phyloP scores from a whole-genome alignment of 2,329 filamentous ascomycete genomes.

The Ilyonectria sp. region DNA sequence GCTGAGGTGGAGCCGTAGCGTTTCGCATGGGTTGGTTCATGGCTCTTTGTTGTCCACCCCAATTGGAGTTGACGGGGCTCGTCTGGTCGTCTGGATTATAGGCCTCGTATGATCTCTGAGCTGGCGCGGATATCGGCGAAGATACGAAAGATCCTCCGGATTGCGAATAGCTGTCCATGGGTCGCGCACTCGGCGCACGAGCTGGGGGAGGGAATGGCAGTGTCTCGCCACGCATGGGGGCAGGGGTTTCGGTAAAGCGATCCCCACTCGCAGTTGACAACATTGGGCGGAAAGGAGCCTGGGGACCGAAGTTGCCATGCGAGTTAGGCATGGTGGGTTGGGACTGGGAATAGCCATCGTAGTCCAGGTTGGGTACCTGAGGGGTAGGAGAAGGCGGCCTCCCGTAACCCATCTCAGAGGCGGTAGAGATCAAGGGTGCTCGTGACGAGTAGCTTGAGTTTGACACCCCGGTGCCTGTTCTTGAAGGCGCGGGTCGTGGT shows the following conservation, averaged over 20 bases:
- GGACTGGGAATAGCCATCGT: slow-evolving; percentile 46
- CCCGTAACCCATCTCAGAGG: slow-evolving; percentile 72
- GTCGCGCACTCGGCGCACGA: slow-evolving; percentile 51
- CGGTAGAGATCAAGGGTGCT: slow-evolving; percentile 72
- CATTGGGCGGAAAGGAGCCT: slow-evolving; percentile 37
- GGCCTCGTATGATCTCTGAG: slow-evolving; percentile 46
- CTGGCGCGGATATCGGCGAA: slow-evolving; percentile 29
- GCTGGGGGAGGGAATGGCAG: slow-evolving; percentile 53
- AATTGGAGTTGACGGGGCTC: slow-evolving; percentile 39
- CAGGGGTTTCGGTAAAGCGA: slow-evolving; percentile 51
- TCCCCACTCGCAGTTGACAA: slow-evolving; percentile 26
- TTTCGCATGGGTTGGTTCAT: slow-evolving; percentile 54
- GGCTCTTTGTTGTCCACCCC: slow-evolving; percentile 42
- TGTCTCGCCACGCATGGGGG: slow-evolving; percentile 45
- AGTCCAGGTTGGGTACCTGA: slow-evolving; percentile 50
- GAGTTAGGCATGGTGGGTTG: slow-evolving; percentile 56
- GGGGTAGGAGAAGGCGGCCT: slow-evolving; percentile 56
- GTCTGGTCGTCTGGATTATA: slow-evolving; percentile 50
- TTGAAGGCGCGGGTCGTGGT: slow-evolving; percentile 65
- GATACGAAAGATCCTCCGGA: slow-evolving; percentile 28
- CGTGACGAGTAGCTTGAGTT: slow-evolving; percentile 75
- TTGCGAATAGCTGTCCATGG: slow-evolving; percentile 51
- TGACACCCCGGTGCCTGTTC: slow-evolving; percentile 70
- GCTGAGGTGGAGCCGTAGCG: slow-evolving; percentile 55
- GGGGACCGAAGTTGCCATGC: slow-evolving; percentile 51